Conservation (phyloP, 352 stramenopile species). For the Phytophthora rubi region DNA sequence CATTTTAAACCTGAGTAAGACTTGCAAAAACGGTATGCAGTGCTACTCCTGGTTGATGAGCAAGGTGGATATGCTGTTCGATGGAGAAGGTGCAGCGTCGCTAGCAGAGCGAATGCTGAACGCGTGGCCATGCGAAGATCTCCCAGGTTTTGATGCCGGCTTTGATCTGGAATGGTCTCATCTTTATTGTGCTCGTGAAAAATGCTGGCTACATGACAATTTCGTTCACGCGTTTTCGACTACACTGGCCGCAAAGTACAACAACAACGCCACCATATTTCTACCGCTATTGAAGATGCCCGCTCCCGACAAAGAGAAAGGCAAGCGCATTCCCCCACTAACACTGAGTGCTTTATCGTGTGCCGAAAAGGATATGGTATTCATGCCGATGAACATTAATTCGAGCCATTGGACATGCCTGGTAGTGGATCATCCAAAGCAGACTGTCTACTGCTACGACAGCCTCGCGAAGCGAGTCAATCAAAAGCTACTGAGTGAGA, state of each 20-base stretch:
- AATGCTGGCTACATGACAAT: constrained; percentile 7
- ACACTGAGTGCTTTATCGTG: background rate
- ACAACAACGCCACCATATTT: background rate
- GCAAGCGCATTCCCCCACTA: background rate
- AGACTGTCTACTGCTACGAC: constrained; percentile 15
- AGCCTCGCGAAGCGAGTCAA: constrained; percentile 9
- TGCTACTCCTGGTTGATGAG: constrained; percentile 7
- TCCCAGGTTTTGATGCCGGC: constrained; percentile 3
- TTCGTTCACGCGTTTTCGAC: constrained; percentile 3
- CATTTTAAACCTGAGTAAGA: background rate
- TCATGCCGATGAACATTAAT: constrained; percentile 8
- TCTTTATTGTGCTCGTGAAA: constrained; percentile 3
- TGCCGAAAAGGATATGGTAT: background rate
- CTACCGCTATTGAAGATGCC: background rate
- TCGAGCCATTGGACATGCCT: constrained; percentile 2
- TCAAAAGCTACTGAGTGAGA: constrained; percentile 1
- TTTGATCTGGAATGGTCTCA: constrained; percentile 10
- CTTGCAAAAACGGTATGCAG: background rate
- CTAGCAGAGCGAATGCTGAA: constrained; percentile 1
- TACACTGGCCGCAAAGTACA: constrained; percentile 1
- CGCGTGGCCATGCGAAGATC: background rate
- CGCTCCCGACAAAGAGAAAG: background rate
- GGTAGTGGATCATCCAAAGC: background rate
- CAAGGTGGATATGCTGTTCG: background rate
- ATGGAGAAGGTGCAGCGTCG: background rate